Evolutionary conservation across 179 eudicot species (phyloP), one percentile per base, ranked within the genome.

Genomic region (Beta lomatogona): DNA sequence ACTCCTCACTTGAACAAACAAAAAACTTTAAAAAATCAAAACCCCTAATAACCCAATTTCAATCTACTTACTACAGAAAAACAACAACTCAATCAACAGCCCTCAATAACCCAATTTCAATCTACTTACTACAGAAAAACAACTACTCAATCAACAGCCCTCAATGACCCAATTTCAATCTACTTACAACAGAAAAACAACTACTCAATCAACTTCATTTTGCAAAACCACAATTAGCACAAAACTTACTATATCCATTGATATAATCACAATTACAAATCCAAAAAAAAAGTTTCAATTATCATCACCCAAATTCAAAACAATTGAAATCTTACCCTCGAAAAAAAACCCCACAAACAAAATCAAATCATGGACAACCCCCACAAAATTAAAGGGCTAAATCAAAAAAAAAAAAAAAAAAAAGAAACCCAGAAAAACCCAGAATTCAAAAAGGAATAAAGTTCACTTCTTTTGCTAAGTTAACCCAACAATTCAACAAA

Each of bases 381-480:
- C 4, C 36, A 25, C 2, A 58, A 64, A 59, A 52, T 15, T 18
- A n/a, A 54, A 66, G 53, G 53, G 28, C 66, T 58, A 15, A 36
- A 3, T 50, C 5, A 22, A n/a, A 46, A 45, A 59, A 80, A 64
- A 46, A 22, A n/a, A 46, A 45, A 59, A 80, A 64, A 46, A 44
- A 14, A 44, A 50, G 5, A 71, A 50, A 15, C 82, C 82, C 74
- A 70, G 22, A 79, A 58, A 78, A 63, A 10, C 76, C 82, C 69
- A 52, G 3, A 61, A 63, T 31, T 58, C n/a, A 59, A 76, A 57
- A 22, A 64, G 15, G 11, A 19, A 72, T 52, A 72, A 76, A 72
- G 15, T 6, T 1, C 9, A 46, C 70, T 36, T 36, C 41, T 36
- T 36, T 36, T 36, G 1, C 25, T 61, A 15, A 28, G 31, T 12